Evolutionary conservation across 257 asterid species (phyloP), one percentile per base, ranked within the genome.

Genomic region (Parsonsia alboflavescens): DNA sequence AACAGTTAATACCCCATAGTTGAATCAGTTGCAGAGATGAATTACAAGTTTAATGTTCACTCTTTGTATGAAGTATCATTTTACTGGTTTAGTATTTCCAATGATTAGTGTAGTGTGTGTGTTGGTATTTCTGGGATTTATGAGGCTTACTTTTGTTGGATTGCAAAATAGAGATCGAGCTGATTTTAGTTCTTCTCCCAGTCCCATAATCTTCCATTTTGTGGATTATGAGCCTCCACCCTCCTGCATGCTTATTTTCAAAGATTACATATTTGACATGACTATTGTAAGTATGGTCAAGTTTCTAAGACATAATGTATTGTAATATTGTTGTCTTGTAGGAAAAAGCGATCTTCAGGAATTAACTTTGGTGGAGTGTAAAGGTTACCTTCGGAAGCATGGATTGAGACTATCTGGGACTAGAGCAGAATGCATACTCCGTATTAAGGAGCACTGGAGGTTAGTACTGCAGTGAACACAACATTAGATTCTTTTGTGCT

Each of bases 391-490:
- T 71, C 81, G 93, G 59, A 78, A 66, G 44, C 82, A 89, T 78
- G 86, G 86, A 15, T 89, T 89, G 89, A 84, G 97, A 76, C 76
- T 91, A 19, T 82, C 90, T 19, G 97, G 95, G 71, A 85, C 86
- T 52, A 91, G 80, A 75, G 87, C 77, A 26, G 93, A 91, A 69
- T 89, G 93, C 75, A 78, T 86, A 17, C 80, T 76, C 73, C 82
- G 95, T 75, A 89, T 89, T 68, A 73, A 85, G 87, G 97, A 89
- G 84, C 94, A 89, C 78, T 81, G 85, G 86, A 87, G 89, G 97
- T 86, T 33, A 16, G 86, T 68, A 30, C 19, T 75, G 63, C 30
- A 28, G 41, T 9, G 9, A 28, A 44, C n/a, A n/a, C 2, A 6
- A 1, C 41, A 36, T 9, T n/a, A 30, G 10, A 22, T 22, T 39